Conservation (phyloP, 352 stramenopile genomes). For the Phytophthora syringae region DNA sequence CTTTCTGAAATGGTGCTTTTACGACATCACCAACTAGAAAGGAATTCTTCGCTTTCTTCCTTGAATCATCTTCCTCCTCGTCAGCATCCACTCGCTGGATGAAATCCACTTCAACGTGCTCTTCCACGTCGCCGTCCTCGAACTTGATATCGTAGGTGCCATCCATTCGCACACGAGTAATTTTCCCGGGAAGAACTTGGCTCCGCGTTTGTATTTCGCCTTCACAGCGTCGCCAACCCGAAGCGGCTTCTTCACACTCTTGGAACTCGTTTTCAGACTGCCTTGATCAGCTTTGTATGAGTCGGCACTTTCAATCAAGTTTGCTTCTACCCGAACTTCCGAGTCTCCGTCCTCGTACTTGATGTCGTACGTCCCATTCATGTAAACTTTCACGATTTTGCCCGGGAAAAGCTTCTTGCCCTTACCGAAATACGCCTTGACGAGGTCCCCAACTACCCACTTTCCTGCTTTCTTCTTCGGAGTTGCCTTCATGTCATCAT, state of each 20-base stretch:
- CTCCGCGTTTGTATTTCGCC: constrained; percentile 50
- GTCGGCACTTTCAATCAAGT: constrained; percentile 30
- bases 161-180: constrained; percentile 44
- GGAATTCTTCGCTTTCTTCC: constrained; percentile 22
- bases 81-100: constrained; percentile 35
- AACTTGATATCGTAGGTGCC: constrained; percentile 60
- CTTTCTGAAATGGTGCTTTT: constrained; percentile 56
- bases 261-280: background rate
- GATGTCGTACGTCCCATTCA: constrained; percentile 74
- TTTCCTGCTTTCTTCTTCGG: constrained; percentile 33
- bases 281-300: constrained; percentile 21
- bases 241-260: constrained; percentile 8
- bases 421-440: constrained; percentile 55
- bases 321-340: constrained; percentile 43
- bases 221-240: constrained; percentile 35
- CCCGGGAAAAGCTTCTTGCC: constrained; percentile 68
- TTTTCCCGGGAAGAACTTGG: constrained; percentile 41
- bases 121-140: constrained; percentile 48
- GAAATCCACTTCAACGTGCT: constrained; percentile 33
- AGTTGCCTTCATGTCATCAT: constrained; percentile 31
- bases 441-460: constrained; percentile 37
- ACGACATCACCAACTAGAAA: constrained; percentile 54
- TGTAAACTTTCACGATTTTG: constrained; percentile 59
- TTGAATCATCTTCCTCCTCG: constrained; percentile 40
- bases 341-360: constrained; percentile 69